Base-by-base conservation (phyloP, 148 eudicot species). In the Vaccinium myrtillus region DNA sequence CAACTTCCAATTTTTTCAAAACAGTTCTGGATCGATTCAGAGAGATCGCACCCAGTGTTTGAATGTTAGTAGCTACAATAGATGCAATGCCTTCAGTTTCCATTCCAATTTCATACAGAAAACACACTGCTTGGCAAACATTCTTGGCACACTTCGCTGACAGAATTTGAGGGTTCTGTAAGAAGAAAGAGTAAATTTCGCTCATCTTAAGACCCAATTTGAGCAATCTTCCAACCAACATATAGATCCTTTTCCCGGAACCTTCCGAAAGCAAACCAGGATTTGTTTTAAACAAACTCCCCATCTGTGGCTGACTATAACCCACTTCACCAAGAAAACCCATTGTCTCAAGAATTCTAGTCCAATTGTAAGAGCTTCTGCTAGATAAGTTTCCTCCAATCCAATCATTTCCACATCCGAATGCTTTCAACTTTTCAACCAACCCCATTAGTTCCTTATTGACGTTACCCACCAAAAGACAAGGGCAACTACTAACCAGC, bases 191-290 rank as follows among this genome's bases (percentile, higher is more conserved):
- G 16, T 84, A 85, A n/a, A 91, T 71, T 10, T 87, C 83, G 30
- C 78, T 87, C 90, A 87, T 86, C 56, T 87, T 83, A 65, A 91
- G 83, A 46, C 93, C 94, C 79, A 91, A 79, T 69, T 92, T 92
- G 13, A 92, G 82, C 43, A 92, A 84, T 18, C 80, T 75, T 8
- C 87, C 90, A 51, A 89, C 85, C 50, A 92, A 73, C 48, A 86
- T 73, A 81, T 89, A 85, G 4, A 91, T 46, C 67, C 75, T 87
- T 78, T 88, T 89, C 73, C 93, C 91, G 1, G 90, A 90, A 25
- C 90, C 89, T 77, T 88, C 90, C 63, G 91, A 91, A 27, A 92
- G 75, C 36, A 92, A 54, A 15, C 88, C 79, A 16, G 88, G 87
- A 82, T 85, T 86, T 6, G 32, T 75, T 55, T 69, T 76, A 67